Evolutionary conservation across 306 rosid genomes (phyloP).

Genomic region (Corylus americana): DNA sequence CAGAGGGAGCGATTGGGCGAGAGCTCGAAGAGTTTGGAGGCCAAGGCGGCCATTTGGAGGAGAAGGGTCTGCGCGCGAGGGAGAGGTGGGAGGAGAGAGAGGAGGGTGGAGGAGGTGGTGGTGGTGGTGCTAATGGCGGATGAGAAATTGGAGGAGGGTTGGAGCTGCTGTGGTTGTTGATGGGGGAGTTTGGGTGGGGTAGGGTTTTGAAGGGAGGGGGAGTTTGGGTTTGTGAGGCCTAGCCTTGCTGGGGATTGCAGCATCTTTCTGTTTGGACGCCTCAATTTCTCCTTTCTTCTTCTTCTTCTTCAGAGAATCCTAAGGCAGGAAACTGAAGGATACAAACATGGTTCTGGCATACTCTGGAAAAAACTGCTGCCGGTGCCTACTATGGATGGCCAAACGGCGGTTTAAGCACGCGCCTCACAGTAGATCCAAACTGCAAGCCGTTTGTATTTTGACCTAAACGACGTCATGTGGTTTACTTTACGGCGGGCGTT

Average conservation of each 20-base stretch:
- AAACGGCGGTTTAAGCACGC: too few species aligned
- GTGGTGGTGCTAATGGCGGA: constrained; percentile 34
- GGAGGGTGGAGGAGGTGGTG: constrained; percentile 51
- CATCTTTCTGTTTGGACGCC: not conserved
- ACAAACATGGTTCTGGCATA: not conserved
- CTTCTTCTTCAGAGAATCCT: not conserved
- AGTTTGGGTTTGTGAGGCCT: constrained; percentile 76
- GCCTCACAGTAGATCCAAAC: too few species aligned
- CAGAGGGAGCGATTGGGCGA: constrained; percentile 74
- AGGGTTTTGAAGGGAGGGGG: constrained; percentile 72
- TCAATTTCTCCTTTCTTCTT: not conserved
- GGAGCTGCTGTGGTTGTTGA: constrained; percentile 30
- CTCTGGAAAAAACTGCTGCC: not conserved
- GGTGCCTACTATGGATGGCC: too few species aligned
- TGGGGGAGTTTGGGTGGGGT: constrained; percentile 74
- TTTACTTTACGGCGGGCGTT: too few species aligned
- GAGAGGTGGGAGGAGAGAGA: constrained; percentile 86
- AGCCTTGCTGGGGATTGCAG: constrained; percentile 83
- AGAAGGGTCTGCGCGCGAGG: constrained; percentile 87
- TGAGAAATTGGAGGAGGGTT: constrained; percentile 20
- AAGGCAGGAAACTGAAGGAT: not conserved
- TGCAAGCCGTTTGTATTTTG: too few species aligned
- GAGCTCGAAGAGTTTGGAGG: constrained; percentile 72
- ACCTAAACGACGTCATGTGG: too few species aligned
- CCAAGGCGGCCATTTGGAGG: constrained; percentile 76